Conservation (phyloP, 208 protist species). For the Acanthamoeba healyi region DNA sequence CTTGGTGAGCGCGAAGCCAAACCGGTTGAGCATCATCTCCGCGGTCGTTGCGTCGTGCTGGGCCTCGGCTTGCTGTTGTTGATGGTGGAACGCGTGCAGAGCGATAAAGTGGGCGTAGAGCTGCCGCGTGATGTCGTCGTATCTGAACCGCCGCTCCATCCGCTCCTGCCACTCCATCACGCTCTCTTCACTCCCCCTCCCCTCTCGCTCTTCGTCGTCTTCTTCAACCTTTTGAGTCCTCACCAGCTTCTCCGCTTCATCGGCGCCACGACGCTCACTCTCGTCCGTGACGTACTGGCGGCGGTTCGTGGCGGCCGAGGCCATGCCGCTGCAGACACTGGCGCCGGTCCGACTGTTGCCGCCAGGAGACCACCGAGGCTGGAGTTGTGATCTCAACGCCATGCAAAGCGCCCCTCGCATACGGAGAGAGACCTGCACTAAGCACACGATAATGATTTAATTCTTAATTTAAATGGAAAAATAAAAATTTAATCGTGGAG, state of each 20-base stretch:
- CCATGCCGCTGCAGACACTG: neutral
- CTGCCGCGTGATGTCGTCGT: slow-evolving; percentile 49
- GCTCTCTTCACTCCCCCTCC: neutral
- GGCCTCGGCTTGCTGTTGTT: neutral
- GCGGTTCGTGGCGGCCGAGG: neutral
- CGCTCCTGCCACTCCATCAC: slow-evolving; percentile 25
- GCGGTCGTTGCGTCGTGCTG: neutral
- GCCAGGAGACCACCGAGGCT: no score
- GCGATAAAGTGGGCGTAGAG: slow-evolving; percentile 36
- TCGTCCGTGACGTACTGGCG: neutral
- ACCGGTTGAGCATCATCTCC: neutral
- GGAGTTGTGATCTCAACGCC: no score
- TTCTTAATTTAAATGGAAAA: no score
- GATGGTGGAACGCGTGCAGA: slow-evolving; percentile 24
- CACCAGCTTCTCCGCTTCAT: neutral
- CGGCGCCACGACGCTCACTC: no score
- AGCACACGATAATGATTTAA: no score
- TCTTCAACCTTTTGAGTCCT: no score
- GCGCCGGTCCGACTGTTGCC: no score
- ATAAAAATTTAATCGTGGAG: no score
- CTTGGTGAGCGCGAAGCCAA: slow-evolving; percentile 5
- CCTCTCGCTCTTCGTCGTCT: no score
- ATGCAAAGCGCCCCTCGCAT: no score
- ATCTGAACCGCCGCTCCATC: neutral
- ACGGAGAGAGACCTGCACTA: no score